These are phyloP conservation scores for Arachis stenosperma DNA, from an alignment of 306 rosid genomes.

Conservation along the genomic window DNA sequence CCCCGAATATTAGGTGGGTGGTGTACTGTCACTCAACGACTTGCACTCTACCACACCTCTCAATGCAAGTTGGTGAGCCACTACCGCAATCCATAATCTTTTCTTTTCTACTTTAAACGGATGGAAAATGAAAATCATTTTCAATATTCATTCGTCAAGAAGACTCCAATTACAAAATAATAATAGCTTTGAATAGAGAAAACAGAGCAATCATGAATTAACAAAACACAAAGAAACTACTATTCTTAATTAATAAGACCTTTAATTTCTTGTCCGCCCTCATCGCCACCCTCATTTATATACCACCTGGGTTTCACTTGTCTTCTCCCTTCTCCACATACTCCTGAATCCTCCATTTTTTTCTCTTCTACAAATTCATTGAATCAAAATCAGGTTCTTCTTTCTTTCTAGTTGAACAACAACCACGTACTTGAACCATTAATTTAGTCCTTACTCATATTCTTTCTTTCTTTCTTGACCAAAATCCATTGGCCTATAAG, in stretches of 20 bases:
- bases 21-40: too few relatives aligned
- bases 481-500: background rate
- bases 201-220: too few relatives aligned
- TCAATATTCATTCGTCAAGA: too few relatives aligned
- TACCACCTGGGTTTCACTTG: conserved; percentile 47
- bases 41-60: too few relatives aligned
- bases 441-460: background rate
- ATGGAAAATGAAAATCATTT: too few relatives aligned
- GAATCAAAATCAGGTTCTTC: conserved; percentile 23
- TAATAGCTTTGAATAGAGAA: too few relatives aligned
- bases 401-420: background rate
- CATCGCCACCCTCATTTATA: conserved; percentile 47
- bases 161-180: too few relatives aligned
- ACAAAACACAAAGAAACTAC: too few relatives aligned
- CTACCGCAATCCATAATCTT: too few relatives aligned
- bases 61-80: too few relatives aligned
- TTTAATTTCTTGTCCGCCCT: conserved; percentile 43
- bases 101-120: too few relatives aligned
- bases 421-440: conserved; percentile 19
- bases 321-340: conserved; percentile 33
- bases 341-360: background rate
- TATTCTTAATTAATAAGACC: conserved; percentile 29
- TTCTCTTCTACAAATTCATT: background rate
- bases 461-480: background rate
- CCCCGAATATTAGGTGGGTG: too few relatives aligned